Base-by-base conservation (phyloP, 2,329 filamentous ascomycete species). In the Ascochyta rabiei region DNA sequence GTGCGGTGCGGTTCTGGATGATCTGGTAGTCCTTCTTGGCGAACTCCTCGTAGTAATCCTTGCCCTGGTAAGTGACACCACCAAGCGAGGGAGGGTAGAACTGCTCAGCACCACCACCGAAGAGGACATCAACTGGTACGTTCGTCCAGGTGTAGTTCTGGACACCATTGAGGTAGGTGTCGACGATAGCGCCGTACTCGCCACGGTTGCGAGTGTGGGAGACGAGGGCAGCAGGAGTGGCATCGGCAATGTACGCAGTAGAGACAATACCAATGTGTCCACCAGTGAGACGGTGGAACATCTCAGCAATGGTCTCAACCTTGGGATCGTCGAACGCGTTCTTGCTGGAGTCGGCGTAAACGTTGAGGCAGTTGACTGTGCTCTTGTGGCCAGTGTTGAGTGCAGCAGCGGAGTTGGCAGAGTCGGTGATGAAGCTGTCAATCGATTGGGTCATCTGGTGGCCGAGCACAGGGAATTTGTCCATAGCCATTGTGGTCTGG, bases 361-460 rank as follows among this genome's bases (percentile, higher is more conserved):
- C 88, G 75, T 88, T 89, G 76, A 95, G 84, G 24, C 89, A 89
- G 68, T 95, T 93, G 62, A 93, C 90, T 0, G 86, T 89, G 68
- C 85, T 89, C 82, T 95, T 95, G 80, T 95, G 90, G 30, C 91
- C 91, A 21, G 84, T 86, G 78, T 93, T 95, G 16, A 95, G 80
- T 15, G 90, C 89, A 38, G 88, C 90, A 4, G 90, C 90, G 5
- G 88, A 91, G 77, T 95, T 95, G 76, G 91, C 91, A 57, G 88
- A 91, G 74, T 95, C 90, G 33, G 90, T 95, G 71, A 95, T 93
- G 81, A 90, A 93, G 44, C 82, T 86, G 77, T 93, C 90, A 69
- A 95, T 85, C 1, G 89, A 93, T 76, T 93, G 90, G 10, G 90
- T 93, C 83, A 95, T 93, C 77, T 93, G 90, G 74, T 96, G 91